These are phyloP conservation scores for Paramecium caudatum DNA, from an alignment of 73 alveolate genomes.

Conservation along the genomic window DNA sequence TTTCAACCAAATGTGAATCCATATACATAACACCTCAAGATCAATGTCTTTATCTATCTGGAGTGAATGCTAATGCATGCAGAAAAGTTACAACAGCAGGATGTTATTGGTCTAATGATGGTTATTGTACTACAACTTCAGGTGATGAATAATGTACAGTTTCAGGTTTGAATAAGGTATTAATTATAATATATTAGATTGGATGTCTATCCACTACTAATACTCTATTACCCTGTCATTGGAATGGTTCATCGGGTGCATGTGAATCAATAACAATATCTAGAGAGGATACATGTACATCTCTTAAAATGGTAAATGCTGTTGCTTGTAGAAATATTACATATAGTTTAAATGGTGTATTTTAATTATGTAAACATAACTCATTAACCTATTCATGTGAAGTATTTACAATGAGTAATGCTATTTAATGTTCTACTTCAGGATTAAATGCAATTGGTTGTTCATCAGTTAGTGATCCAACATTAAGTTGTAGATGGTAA, in stretches of 20 bases:
- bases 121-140: neutral
- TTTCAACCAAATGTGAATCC: neutral
- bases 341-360: neutral
- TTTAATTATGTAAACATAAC: neutral
- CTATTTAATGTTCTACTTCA: neutral
- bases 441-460: slow-evolving; percentile 53
- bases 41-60: neutral
- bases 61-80: slow-evolving; percentile 43
- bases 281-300: neutral
- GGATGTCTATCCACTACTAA: slow-evolving; percentile 25
- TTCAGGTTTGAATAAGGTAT: slow-evolving; percentile 6
- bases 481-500: slow-evolving; percentile 44
- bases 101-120: neutral
- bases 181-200: too few relatives aligned
- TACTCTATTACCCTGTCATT: slow-evolving; percentile 19
- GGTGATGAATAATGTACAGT: neutral
- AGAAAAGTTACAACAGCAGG: slow-evolving; percentile 4
- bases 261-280: neutral
- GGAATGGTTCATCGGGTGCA: slow-evolving; percentile 33
- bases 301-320: slow-evolving; percentile 43
- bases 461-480: slow-evolving; percentile 21
- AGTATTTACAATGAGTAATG: neutral
- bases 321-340: slow-evolving; percentile 6
- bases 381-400: neutral
- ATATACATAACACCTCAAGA: neutral